These are phyloP conservation scores for Platanus orientalis DNA, from an alignment of 164 flowering plant genomes.

Conservation along the genomic window DNA sequence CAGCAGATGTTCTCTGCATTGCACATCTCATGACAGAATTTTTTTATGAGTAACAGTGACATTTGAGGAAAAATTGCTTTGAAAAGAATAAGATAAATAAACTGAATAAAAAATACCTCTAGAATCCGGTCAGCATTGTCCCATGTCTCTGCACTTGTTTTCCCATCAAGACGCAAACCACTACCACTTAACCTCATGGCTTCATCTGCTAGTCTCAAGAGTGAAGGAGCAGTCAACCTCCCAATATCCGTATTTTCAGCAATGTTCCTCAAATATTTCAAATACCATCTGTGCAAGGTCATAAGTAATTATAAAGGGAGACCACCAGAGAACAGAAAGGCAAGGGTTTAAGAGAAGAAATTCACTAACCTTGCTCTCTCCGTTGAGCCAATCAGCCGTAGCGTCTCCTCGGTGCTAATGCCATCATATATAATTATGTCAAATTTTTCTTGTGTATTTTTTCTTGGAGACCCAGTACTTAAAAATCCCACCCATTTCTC, in stretches of 20 bases:
- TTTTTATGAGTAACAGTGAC: too few relatives aligned
- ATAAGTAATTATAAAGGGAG: constrained; percentile 8
- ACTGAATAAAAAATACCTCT: constrained; percentile 40
- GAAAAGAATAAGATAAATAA: not conserved
- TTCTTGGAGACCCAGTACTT: constrained; percentile 22
- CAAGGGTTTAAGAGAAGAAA: constrained; percentile 8
- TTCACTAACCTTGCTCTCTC: constrained; percentile 59
- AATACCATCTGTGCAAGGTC: constrained; percentile 54
- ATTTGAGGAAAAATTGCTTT: not conserved
- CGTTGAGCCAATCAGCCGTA: constrained; percentile 62
- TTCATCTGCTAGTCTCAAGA: constrained; percentile 71
- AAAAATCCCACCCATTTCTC: constrained; percentile 49
- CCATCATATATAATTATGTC: constrained; percentile 84
- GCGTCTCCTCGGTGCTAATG: constrained; percentile 66
- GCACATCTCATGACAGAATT: constrained; percentile 3
- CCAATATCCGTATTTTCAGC: constrained; percentile 93
- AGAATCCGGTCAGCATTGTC: constrained; percentile 48
- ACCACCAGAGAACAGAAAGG: not conserved
- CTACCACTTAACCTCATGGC: constrained; percentile 39
- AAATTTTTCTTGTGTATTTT: constrained; percentile 30
- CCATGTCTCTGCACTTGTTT: constrained; percentile 72
- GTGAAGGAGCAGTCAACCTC: constrained; percentile 76
- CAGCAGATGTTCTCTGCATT: constrained; percentile 65
- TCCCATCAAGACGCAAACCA: constrained; percentile 38
- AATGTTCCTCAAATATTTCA: constrained; percentile 66